phyloP scores from a whole-genome alignment of 148 eudicot genomes.

The Fagopyrum esculentum region DNA sequence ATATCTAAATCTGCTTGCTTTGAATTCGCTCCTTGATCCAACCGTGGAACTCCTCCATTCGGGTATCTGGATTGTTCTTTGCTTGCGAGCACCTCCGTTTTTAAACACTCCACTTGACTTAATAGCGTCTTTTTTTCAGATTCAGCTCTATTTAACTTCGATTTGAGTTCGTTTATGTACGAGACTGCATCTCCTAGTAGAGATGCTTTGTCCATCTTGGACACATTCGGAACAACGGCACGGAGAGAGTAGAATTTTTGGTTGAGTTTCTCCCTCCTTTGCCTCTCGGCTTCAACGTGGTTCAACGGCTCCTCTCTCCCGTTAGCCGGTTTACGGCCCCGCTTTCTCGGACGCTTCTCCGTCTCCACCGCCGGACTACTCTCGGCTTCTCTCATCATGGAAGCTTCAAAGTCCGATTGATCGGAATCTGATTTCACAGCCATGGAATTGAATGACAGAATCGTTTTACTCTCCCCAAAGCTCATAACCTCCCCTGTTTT shows the following conservation, averaged over 20 bases:
- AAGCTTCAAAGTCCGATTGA: constrained; percentile 76
- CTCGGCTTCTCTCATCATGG: constrained; percentile 55
- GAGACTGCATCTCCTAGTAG: constrained; percentile 38
- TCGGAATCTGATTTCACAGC: constrained; percentile 47
- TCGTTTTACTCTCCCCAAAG: constrained; percentile 33
- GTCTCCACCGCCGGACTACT: constrained; percentile 37
- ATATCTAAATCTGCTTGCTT: constrained; percentile 44
- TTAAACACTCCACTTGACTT: constrained; percentile 32
- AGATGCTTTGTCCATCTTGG: too few species aligned
- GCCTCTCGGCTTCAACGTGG: constrained; percentile 91
- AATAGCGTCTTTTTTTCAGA: constrained; percentile 41
- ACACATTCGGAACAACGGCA: constrained; percentile 86
- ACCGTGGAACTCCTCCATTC: background rate
- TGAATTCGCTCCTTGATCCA: background rate
- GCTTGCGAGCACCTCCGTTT: constrained; percentile 40
- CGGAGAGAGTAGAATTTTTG: constrained; percentile 74
- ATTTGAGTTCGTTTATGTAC: constrained; percentile 62
- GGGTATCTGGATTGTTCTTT: background rate
- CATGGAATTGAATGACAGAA: constrained; percentile 32
- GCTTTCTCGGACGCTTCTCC: constrained; percentile 69
- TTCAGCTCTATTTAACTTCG: constrained; percentile 40
- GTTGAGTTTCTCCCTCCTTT: constrained; percentile 82
- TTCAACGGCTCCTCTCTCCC: constrained; percentile 21
- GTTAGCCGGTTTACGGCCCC: constrained; percentile 35
- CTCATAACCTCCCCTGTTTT: constrained; percentile 21